These are phyloP conservation scores for Chalciporus sp. DNA, from an alignment of 1,284 basidiomycete species.

Conservation along the genomic window DNA sequence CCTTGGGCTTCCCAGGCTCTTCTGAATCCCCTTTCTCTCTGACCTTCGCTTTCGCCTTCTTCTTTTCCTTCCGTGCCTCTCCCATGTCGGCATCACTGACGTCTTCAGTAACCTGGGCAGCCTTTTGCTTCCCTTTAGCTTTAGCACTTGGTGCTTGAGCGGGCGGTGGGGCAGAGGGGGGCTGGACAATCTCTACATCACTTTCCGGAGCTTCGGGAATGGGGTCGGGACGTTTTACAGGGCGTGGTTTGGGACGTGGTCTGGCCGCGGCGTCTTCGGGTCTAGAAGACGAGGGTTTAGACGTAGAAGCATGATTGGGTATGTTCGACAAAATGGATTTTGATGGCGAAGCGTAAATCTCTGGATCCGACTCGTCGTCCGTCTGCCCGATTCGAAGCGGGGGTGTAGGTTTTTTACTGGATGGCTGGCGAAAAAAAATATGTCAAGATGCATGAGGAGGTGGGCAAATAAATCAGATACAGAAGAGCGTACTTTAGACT, in stretches of 20 bases:
- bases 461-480: not conserved
- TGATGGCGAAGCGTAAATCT: constrained; percentile 5
- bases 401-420: constrained; percentile 16
- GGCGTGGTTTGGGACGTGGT: constrained; percentile 20
- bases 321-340: constrained; percentile 5
- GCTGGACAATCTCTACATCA: constrained; percentile 33
- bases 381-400: constrained; percentile 4
- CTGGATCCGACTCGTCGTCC: constrained; percentile 12
- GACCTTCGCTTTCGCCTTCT: constrained; percentile 30
- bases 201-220: constrained; percentile 27
- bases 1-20: constrained; percentile 25
- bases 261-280: constrained; percentile 22
- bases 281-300: constrained; percentile 21
- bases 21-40: constrained; percentile 37
- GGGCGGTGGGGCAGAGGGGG: constrained; percentile 3
- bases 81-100: constrained; percentile 11
- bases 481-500: constrained; percentile 20
- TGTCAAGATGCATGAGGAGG: not conserved
- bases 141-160: constrained; percentile 22
- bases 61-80: constrained; percentile 19
- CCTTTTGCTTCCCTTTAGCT: constrained; percentile 33
- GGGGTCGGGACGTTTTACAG: constrained; percentile 16
- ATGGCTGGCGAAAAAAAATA: constrained; percentile 12
- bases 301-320: constrained; percentile 12
- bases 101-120: constrained; percentile 1